Percentiles rank a stretch among this genome's conserved stretches.
Evolutionary conservation across 371 early-diverging fungal genomes (phyloP).

Genomic region (Lichtheimia ornata): DNA sequence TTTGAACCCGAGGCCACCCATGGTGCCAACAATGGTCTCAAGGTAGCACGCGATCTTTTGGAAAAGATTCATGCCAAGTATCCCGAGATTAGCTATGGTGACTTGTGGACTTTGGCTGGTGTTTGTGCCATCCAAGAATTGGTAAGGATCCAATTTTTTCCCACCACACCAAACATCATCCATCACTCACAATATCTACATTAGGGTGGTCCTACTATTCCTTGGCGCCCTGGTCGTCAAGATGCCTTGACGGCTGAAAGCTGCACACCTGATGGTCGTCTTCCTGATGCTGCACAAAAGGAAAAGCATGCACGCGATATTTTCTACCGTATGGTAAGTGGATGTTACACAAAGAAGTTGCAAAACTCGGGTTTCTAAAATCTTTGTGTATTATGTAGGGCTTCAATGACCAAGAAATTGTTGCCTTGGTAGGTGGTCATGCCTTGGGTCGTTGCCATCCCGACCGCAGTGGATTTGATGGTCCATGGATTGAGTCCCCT

Average conservation of each 20-base stretch:
- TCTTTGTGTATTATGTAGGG: conserved; percentile 44
- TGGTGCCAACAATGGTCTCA: conserved; percentile 90
- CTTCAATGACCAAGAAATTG: conserved; percentile 95
- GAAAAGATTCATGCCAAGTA: conserved; percentile 84
- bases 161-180: neutral
- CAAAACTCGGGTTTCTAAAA: neutral
- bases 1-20: conserved; percentile 72
- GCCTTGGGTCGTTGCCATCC: conserved; percentile 95
- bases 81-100: conserved; percentile 87
- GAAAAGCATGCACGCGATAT: conserved; percentile 76
- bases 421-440: conserved; percentile 92
- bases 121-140: conserved; percentile 88
- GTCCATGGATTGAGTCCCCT: conserved; percentile 92
- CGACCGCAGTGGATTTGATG: conserved; percentile 84
- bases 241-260: conserved; percentile 50
- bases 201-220: conserved; percentile 82
- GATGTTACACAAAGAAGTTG: conserved; percentile 8
- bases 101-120: conserved; percentile 94
- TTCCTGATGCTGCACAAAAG: conserved; percentile 87
- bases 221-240: conserved; percentile 88
- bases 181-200: neutral
- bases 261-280: conserved; percentile 88
- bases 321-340: conserved; percentile 85
- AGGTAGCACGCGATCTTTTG: conserved; percentile 76
- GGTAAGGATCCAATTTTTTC: conserved; percentile 13